Conservation (phyloP, 768 basidiomycete genomes). For the Leccinum variicolor region DNA sequence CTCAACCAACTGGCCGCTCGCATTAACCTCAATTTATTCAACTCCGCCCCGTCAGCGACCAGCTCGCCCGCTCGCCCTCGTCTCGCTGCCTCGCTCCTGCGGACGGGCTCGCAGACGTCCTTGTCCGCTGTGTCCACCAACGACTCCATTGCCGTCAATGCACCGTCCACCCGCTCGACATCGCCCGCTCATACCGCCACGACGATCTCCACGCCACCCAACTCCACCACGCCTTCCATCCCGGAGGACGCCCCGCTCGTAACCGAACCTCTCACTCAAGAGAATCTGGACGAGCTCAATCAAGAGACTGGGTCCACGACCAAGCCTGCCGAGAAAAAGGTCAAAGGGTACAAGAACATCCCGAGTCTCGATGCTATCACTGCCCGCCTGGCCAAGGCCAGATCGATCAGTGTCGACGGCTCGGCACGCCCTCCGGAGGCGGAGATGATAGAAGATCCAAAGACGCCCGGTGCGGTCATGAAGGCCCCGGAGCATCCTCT, state of each 20-base stretch:
- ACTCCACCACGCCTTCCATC: constrained; percentile 39
- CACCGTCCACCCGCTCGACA: constrained; percentile 60
- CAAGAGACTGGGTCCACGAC: constrained; percentile 42
- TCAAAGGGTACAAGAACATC: constrained; percentile 80
- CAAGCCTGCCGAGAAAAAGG: constrained; percentile 34
- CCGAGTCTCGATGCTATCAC: constrained; percentile 85
- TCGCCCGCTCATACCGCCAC: constrained; percentile 57
- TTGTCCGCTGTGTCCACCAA: constrained; percentile 44
- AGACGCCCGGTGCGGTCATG: constrained; percentile 72
- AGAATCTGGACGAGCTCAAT: constrained; percentile 63
- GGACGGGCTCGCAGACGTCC: constrained; percentile 56
- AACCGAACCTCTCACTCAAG: constrained; percentile 54
- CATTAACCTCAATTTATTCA: constrained; percentile 47
- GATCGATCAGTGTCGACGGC: constrained; percentile 56
- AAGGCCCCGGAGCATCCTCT: constrained; percentile 77
- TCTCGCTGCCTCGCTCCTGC: constrained; percentile 67
- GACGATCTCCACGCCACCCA: constrained; percentile 38
- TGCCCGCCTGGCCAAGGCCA: constrained; percentile 67
- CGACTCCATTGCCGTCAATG: constrained; percentile 68
- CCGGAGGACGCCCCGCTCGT: constrained; percentile 35
- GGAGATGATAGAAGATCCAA: constrained; percentile 78
- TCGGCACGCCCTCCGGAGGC: constrained; percentile 71
- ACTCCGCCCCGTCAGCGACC: constrained; percentile 19
- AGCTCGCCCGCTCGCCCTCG: constrained; percentile 52
- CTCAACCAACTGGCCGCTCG: constrained; percentile 81